Base-by-base conservation (phyloP, 2,329 filamentous ascomycete genomes). In the Ophiostoma himal-ulmi region DNA sequence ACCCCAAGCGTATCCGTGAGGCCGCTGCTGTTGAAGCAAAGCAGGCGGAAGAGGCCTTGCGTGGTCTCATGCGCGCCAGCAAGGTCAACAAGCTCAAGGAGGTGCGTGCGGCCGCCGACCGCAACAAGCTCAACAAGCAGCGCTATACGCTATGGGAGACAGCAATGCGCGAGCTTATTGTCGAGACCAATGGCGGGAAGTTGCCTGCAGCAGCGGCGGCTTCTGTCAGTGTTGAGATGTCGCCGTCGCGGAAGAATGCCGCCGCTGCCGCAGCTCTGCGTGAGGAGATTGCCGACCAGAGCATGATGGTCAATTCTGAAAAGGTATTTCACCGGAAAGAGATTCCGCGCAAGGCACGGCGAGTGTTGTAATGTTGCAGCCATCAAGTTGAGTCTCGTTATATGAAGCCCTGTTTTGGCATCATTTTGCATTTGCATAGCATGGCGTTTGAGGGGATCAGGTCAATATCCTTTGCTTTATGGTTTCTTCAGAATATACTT, bases 41-140 rank as follows among this genome's bases (percentile, higher is more conserved):
- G 74, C 86, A 88, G 73, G 87, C 85, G 2, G 88, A 90, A 76
- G 85, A 87, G 72, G 88, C 88, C 1, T 79, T 90, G 3, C 80
- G 88, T 37, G 80, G 84, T 8, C 80, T 90, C 22, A 84, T 88
- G 37, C 83, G 86, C 30, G 86, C 88, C 22, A 86, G 85, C 70
- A 89, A 89, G 77, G 84, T 87, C 74, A 85, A 87, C 68, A 87
- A 86, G 74, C 86, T 89, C 74, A 89, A 89, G 76, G 87, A 89
- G 75, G 83, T 88, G 62, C 87, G 85, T 74, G 81, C 83, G 2
- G 78, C 84, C 1, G 86, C 88, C 1, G 82, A 85, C 73, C 82
- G 82, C 69, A 83, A 87, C 74, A 76, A 79, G 1, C 79, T 83
- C 26, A 85, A 83, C 64, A 85, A 84, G 74, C 81, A 85, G 72